phyloP scores from a whole-genome alignment of 306 rosid species.

The Canavalia ensiformis region DNA sequence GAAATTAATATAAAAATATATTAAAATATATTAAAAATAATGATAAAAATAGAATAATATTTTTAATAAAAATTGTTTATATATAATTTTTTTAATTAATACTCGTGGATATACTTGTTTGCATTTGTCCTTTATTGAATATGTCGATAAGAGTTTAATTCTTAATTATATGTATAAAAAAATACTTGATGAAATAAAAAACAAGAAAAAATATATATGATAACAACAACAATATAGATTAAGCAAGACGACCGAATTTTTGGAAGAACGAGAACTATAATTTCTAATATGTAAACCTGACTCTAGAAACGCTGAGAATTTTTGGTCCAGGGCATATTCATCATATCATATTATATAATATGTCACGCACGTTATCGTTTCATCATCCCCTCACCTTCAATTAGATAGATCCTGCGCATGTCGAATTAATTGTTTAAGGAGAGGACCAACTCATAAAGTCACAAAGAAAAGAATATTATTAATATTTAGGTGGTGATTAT shows the following conservation, averaged over 20 bases:
- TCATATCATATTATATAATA: background rate
- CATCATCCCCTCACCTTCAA: background rate
- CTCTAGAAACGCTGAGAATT: background rate
- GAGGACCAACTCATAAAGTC: slow-evolving; percentile 33
- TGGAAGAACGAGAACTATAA: background rate
- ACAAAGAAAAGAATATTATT: background rate
- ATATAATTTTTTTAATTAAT: no score
- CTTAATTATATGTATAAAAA: no score
- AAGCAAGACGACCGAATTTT: background rate
- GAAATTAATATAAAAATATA: no score
- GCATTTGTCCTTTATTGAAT: no score
- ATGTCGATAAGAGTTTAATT: no score
- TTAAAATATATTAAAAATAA: no score
- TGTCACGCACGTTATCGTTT: background rate
- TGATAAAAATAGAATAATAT: no score
- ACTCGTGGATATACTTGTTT: no score
- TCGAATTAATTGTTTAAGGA: background rate
- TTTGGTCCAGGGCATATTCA: background rate
- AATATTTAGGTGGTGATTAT: background rate
- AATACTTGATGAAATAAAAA: no score
- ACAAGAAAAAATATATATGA: no score
- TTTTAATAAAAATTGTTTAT: no score
- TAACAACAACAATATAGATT: no score
- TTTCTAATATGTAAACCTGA: background rate
- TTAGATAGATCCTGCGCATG: background rate